Evolutionary conservation across 2,329 filamentous ascomycete genomes (phyloP), one percentile per base, ranked within the genome.

Genomic region (Ascosphaera aggregata): DNA sequence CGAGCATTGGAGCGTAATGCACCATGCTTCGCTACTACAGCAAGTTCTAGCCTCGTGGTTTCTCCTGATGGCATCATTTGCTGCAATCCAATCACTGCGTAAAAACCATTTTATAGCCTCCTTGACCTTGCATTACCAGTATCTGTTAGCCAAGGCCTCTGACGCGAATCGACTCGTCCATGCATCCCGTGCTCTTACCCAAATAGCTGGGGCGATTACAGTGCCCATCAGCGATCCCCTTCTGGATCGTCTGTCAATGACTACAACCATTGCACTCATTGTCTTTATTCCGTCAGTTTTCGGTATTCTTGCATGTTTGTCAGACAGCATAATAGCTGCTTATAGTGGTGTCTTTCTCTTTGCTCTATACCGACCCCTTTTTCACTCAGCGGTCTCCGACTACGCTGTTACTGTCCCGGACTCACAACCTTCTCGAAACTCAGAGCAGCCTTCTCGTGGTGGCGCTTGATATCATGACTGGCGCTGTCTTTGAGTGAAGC

Each of bases 61-160:
- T 54, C 64, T 82, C 11, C 65, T 91, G 30, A 77, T 91, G 48
- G 76, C 78, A 7, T 56, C 80, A 13, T 84, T 91, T 51, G 89
- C 79, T 40, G 64, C 76, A 24, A 57, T 77, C 35, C 73, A 77
- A 56, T 77, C 77, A 72, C 73, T 72, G 5, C 66, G 76, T 20
- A 86, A 89, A 65, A 91, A 91, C 59, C 89, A 80, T 62, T 86
- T 89, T 53, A 80, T 91, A 41, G 78, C 81, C 3, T 89, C 81
- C 1, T 76, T 89, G 45, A 67, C 76, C 4, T 64, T 73, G 1
- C 85, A 94, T 54, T 93, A 93, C 57, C 68, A 74, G 22, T 76
- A 75, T 47, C 69, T 94, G 40, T 69, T 94, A 13, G 63, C 65
- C 34, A 71, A 71, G 7, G 61, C 63, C 43, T 54, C 60, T 1